Evolutionary conservation across 768 basidiomycete genomes (phyloP).

Genomic region (Mycena kentingensis): DNA sequence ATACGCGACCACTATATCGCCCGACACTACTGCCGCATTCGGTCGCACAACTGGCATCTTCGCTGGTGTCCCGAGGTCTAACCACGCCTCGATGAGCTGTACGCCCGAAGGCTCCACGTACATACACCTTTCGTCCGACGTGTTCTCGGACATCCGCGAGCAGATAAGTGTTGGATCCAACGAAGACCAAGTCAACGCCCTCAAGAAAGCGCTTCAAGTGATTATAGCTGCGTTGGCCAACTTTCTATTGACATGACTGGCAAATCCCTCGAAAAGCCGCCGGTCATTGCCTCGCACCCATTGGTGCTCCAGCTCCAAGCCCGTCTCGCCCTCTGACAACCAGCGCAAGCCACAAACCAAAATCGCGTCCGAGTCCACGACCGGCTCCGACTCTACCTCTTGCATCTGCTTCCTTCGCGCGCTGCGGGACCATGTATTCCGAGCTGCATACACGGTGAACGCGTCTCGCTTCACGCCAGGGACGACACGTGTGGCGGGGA

Average conservation of each 20-base stretch:
- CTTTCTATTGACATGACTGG: slow-evolving; percentile 63
- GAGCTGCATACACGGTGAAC: slow-evolving; percentile 8
- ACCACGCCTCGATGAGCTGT: too few species aligned
- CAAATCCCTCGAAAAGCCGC: slow-evolving; percentile 64
- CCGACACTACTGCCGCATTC: too few species aligned
- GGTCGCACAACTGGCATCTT: too few species aligned
- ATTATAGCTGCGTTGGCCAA: slow-evolving; percentile 28
- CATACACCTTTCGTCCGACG: too few species aligned
- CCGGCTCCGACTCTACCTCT: slow-evolving; percentile 12
- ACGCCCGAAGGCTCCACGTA: too few species aligned
- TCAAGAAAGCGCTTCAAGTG: too few species aligned
- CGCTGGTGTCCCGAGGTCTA: too few species aligned
- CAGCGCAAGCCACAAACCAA: slow-evolving; percentile 16
- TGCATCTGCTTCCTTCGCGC: slow-evolving; percentile 53
- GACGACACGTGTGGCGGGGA: slow-evolving; percentile 28
- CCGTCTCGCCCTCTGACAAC: not conserved
- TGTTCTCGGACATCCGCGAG: too few species aligned
- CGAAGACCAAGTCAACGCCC: too few species aligned
- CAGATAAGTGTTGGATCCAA: too few species aligned
- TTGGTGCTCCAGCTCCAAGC: slow-evolving; percentile 54
- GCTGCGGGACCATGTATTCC: slow-evolving; percentile 51
- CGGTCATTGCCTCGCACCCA: slow-evolving; percentile 68
- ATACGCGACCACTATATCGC: too few species aligned
- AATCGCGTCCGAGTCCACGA: not conserved
- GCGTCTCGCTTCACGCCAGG: not conserved